Percentiles rank a stretch among this genome's conserved stretches.
These are phyloP conservation scores for Kalmanozyma brasiliensis DNA, from an alignment of 1,284 basidiomycete genomes.

Conservation along the genomic window DNA sequence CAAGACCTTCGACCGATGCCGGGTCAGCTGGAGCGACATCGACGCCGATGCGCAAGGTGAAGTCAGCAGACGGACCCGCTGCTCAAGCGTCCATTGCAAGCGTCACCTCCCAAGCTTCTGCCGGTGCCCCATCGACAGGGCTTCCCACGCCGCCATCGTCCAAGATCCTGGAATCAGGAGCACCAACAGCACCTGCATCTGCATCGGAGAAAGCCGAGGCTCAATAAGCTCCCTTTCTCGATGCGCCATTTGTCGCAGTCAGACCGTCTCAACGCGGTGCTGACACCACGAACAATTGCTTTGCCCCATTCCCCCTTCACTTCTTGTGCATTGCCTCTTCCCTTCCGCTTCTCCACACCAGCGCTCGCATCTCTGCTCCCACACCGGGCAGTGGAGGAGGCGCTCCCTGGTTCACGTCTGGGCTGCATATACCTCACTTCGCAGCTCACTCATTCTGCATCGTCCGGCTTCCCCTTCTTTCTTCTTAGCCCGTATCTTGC, in stretches of 20 bases:
- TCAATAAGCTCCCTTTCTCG: neutral
- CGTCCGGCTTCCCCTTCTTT: neutral
- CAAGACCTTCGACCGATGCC: conserved; percentile 19
- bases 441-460: conserved; percentile 7
- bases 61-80: conserved; percentile 23
- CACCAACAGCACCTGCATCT: neutral
- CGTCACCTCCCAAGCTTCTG: conserved; percentile 13
- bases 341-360: conserved; percentile 4
- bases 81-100: conserved; percentile 18
- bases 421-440: conserved; percentile 31
- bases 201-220: conserved; percentile 7
- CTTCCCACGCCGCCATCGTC: conserved; percentile 49
- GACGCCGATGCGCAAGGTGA: conserved; percentile 37
- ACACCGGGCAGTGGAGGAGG: neutral
- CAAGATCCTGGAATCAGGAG: conserved; percentile 34
- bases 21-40: conserved; percentile 17
- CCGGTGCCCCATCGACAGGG: conserved; percentile 15
- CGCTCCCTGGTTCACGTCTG: neutral
- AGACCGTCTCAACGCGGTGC: conserved; percentile 1
- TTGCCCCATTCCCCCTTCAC: conserved; percentile 6
- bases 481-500: neutral
- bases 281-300: conserved; percentile 28
- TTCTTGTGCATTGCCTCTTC: conserved; percentile 7
- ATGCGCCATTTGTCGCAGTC: conserved; percentile 12
- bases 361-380: neutral